These are phyloP conservation scores for Huntiella decipiens DNA, from an alignment of 2,329 filamentous ascomycete species.

Conservation along the genomic window DNA sequence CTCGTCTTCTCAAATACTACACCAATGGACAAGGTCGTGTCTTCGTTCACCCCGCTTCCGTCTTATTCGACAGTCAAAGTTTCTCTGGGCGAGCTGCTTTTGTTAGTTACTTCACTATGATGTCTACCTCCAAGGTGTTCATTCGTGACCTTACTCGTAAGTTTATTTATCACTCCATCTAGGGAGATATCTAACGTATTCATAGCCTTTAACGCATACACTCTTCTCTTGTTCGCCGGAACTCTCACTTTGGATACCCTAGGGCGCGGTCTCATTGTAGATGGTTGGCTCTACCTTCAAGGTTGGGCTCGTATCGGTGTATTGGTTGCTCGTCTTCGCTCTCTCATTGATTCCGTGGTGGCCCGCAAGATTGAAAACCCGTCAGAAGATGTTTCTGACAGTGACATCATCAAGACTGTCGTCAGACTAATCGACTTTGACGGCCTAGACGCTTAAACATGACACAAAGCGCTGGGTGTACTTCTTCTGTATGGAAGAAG, in stretches of 20 bases:
- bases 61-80: slow-evolving; percentile 62
- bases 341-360: slow-evolving; percentile 73
- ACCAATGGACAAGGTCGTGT: slow-evolving; percentile 70
- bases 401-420: slow-evolving; percentile 58
- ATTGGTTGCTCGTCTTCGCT: slow-evolving; percentile 60
- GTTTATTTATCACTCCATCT: slow-evolving; percentile 18
- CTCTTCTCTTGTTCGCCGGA: slow-evolving; percentile 73
- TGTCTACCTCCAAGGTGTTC: slow-evolving; percentile 82
- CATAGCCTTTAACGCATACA: slow-evolving; percentile 70
- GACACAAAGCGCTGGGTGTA: no score
- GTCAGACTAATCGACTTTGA: slow-evolving; percentile 73
- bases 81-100: slow-evolving; percentile 62
- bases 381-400: slow-evolving; percentile 28
- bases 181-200: neutral
- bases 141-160: slow-evolving; percentile 74
- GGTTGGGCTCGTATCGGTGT: slow-evolving; percentile 95
- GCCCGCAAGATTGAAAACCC: slow-evolving; percentile 65
- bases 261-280: slow-evolving; percentile 71
- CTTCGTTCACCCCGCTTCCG: slow-evolving; percentile 81
- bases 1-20: slow-evolving; percentile 81
- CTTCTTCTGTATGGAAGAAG: no score
- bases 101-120: slow-evolving; percentile 79
- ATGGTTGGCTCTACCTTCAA: slow-evolving; percentile 70
- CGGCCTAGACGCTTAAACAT: slow-evolving; percentile 48
- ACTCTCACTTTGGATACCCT: slow-evolving; percentile 70